Conservation (phyloP, 2,329 filamentous ascomycete genomes). For the Aspergillus arachidicola region DNA sequence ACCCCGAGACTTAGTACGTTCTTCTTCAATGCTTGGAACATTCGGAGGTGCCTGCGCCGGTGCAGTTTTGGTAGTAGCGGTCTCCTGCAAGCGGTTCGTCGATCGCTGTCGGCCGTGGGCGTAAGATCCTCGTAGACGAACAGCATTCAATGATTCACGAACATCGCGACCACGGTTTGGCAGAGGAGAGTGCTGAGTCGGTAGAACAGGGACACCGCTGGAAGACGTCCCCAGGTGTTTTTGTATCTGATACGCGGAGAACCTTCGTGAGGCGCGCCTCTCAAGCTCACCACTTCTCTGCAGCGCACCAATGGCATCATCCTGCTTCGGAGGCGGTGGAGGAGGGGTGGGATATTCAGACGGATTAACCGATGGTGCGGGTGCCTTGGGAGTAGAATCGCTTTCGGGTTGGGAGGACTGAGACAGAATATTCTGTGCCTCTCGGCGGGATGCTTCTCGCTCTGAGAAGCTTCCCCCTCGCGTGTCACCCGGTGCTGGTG, state of each 20-base stretch:
- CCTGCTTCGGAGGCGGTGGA: constrained; percentile 77
- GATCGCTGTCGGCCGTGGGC: constrained; percentile 57
- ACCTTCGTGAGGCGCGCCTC: constrained; percentile 85
- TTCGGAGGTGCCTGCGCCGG: constrained; percentile 46
- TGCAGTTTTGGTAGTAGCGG: constrained; percentile 61
- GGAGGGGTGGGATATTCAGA: constrained; percentile 68
- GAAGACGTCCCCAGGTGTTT: constrained; percentile 83
- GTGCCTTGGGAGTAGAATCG: constrained; percentile 40
- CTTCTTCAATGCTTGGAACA: constrained; percentile 60
- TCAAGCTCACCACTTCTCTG: constrained; percentile 92
- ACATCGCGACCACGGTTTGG: constrained; percentile 78
- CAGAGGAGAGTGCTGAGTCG: constrained; percentile 52
- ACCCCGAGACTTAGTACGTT: constrained; percentile 39
- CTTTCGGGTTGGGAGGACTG: constrained; percentile 73
- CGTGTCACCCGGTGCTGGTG: constrained; percentile 32
- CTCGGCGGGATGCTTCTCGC: constrained; percentile 43
- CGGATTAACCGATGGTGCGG: constrained; percentile 29
- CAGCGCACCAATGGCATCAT: constrained; percentile 86
- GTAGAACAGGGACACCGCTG: constrained; percentile 83
- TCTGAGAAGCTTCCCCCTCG: constrained; percentile 38
- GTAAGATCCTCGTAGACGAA: constrained; percentile 61
- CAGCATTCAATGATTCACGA: constrained; percentile 79
- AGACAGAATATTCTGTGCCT: constrained; percentile 39
- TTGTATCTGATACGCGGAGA: constrained; percentile 95
- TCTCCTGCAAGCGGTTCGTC: constrained; percentile 56